Evolutionary conservation across 164 flowering plant species (phyloP).

Genomic region (Nymphaea thermarum): DNA sequence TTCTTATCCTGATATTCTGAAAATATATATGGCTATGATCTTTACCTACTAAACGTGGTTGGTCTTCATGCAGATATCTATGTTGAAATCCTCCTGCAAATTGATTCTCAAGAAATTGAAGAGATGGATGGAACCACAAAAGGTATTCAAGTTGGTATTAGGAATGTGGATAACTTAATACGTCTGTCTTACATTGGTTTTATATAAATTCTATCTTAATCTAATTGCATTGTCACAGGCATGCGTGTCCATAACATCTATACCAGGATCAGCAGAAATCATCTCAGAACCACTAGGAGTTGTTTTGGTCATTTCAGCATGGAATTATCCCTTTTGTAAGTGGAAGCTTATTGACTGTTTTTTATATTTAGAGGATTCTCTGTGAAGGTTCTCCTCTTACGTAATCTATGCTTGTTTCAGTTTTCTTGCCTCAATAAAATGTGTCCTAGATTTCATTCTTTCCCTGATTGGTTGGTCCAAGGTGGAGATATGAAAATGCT

Average conservation of each 20-base stretch:
- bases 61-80: slow-evolving; percentile 8
- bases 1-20: too few species aligned
- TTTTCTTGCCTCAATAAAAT: neutral
- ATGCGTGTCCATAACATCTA: slow-evolving; percentile 33
- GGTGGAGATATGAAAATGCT: too few species aligned
- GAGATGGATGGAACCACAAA: slow-evolving; percentile 10
- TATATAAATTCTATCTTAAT: neutral
- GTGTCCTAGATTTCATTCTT: too few species aligned
- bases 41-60: neutral
- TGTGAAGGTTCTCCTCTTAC: neutral
- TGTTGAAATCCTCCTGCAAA: slow-evolving; percentile 4
- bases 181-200: neutral
- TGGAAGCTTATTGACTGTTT: neutral
- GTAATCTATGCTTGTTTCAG: neutral
- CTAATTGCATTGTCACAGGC: slow-evolving; percentile 25
- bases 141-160: slow-evolving; percentile 2
- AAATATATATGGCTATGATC: neutral
- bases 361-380: neutral
- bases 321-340: slow-evolving; percentile 76
- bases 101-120: slow-evolving; percentile 7
- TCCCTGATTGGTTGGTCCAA: too few species aligned
- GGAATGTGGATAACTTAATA: neutral
- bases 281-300: slow-evolving; percentile 68
- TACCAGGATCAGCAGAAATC: slow-evolving; percentile 62
- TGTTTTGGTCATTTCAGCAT: slow-evolving; percentile 53